These are phyloP conservation scores for Bromus sterilis DNA, from an alignment of 176 grass and related monocot species.

Conservation along the genomic window DNA sequence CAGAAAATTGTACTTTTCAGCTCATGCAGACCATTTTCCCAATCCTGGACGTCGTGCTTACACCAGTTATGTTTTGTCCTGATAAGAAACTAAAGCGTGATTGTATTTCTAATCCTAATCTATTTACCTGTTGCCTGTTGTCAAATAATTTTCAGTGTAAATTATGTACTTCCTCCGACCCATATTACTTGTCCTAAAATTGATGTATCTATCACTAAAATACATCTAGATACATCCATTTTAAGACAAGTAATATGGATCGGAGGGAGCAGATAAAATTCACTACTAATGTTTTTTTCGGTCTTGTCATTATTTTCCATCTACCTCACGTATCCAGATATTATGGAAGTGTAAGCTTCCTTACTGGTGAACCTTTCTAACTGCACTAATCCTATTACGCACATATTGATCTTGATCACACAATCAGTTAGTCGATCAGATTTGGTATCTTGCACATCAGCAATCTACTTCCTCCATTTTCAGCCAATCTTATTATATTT, in stretches of 20 bases:
- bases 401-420: neutral
- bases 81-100: neutral
- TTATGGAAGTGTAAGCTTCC: neutral
- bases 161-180: too few relatives aligned
- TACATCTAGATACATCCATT: too few relatives aligned
- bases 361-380: neutral
- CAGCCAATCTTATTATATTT: neutral
- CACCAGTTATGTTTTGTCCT: neutral
- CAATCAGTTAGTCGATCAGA: neutral
- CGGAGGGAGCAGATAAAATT: constrained; percentile 10
- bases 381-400: neutral
- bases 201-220: too few relatives aligned
- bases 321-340: neutral
- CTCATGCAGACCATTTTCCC: neutral
- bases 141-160: neutral
- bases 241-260: too few relatives aligned
- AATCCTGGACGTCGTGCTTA: neutral
- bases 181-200: too few relatives aligned
- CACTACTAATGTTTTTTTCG: neutral
- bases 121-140: neutral
- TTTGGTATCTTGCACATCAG: neutral
- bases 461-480: neutral
- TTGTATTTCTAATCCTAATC: neutral
- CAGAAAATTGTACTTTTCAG: neutral
- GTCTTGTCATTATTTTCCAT: neutral